These are phyloP conservation scores for Knufia petricola DNA, from an alignment of 2,329 filamentous ascomycete genomes.

Conservation along the genomic window DNA sequence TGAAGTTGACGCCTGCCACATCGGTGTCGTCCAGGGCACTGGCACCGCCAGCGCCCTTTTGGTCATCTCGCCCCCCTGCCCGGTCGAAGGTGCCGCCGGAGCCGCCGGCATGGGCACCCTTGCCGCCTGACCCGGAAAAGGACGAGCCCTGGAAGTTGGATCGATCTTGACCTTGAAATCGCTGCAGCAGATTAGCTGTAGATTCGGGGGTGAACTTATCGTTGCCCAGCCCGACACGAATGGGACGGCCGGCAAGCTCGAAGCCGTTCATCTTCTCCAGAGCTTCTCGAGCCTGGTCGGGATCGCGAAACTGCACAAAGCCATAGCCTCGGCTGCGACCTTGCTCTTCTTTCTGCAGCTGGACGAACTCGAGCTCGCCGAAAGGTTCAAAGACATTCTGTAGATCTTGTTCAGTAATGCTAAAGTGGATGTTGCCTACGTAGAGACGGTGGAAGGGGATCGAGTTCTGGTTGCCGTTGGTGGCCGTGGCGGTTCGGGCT, in stretches of 20 bases:
- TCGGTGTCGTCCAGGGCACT: constrained; percentile 96
- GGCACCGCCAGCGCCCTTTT: constrained; percentile 77
- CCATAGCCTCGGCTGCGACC: constrained; percentile 90
- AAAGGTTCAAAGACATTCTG: constrained; percentile 96
- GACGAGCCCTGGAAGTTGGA: constrained; percentile 73
- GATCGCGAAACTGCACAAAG: constrained; percentile 96
- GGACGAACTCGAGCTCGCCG: constrained; percentile 93
- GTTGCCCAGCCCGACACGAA: constrained; percentile 97
- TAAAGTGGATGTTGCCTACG: constrained; percentile 99
- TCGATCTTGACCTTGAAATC: constrained; percentile 67
- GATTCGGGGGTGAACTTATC: constrained; percentile 99
- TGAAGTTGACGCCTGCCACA: constrained; percentile 97
- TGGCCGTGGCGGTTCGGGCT: constrained; percentile 68
- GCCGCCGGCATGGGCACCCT: constrained; percentile 70
- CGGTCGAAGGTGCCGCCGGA: constrained; percentile 70
- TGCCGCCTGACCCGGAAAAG: constrained; percentile 82
- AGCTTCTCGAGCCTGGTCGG: constrained; percentile 82
- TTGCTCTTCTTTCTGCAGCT: constrained; percentile 90
- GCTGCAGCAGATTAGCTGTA: constrained; percentile 82
- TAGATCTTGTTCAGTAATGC: constrained; percentile 90
- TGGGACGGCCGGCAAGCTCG: constrained; percentile 91
- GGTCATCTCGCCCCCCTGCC: constrained; percentile 75
- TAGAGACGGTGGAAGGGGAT: constrained; percentile 97
- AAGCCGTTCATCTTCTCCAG: constrained; percentile 99
- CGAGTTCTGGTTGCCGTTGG: constrained; percentile 62